Conservation (phyloP, 2,329 filamentous ascomycete genomes). For the Laburnicola sp. region DNA sequence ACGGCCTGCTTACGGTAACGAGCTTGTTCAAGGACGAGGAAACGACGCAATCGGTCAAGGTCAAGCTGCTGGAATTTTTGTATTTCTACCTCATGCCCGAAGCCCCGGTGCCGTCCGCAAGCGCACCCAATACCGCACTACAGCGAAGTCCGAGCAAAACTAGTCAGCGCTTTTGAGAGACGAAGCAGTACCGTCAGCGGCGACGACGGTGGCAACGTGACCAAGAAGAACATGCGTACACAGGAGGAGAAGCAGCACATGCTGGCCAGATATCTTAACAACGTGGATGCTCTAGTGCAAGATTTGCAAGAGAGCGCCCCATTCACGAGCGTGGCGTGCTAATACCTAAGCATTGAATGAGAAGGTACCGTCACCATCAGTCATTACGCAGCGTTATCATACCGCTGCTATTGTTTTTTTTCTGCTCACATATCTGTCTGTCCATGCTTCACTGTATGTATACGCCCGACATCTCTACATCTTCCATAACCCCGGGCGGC, state of each 20-base stretch:
- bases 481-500: conserved; percentile 25
- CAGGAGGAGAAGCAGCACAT: conserved; percentile 82
- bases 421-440: conserved; percentile 3
- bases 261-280: conserved; percentile 74
- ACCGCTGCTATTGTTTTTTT: conserved; percentile 6
- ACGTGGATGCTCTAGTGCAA: conserved; percentile 78
- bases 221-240: conserved; percentile 53
- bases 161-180: conserved; percentile 37
- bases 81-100: conserved; percentile 99
- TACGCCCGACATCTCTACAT: conserved; percentile 5
- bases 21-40: conserved; percentile 88
- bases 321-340: conserved; percentile 40
- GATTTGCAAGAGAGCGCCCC: conserved; percentile 80
- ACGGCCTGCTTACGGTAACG: conserved; percentile 88
- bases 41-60: conserved; percentile 85
- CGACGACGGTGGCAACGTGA: conserved; percentile 32
- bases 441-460: conserved; percentile 3
- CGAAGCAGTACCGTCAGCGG: conserved; percentile 34
- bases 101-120: conserved; percentile 55
- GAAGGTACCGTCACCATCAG: conserved; percentile 1
- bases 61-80: conserved; percentile 94
- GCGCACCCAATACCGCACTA: conserved; percentile 45
- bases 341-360: conserved; percentile 1
- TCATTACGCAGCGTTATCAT: neutral
- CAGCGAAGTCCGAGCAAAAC: conserved; percentile 42